Evolutionary conservation across 306 rosid species (phyloP).

Genomic region (Dalbergia cochinchinensis): DNA sequence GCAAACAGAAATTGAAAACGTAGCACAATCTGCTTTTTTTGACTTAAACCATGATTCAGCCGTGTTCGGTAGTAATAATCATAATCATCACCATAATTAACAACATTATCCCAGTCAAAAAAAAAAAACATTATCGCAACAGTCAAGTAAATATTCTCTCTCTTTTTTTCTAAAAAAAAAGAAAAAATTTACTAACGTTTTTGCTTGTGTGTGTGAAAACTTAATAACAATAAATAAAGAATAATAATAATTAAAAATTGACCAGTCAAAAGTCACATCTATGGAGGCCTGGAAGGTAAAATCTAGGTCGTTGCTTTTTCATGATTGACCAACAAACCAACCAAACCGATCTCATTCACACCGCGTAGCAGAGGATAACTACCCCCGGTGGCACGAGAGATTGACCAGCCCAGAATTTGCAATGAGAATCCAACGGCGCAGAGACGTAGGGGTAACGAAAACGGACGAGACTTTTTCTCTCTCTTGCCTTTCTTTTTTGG

Average conservation of each 20-base stretch:
- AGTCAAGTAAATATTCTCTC: neutral
- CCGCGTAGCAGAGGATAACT: constrained; percentile 34
- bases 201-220: neutral
- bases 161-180: neutral
- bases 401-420: constrained; percentile 54
- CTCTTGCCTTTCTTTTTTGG: neutral
- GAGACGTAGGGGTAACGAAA: constrained; percentile 53
- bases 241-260: constrained; percentile 26
- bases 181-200: neutral
- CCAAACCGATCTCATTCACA: constrained; percentile 7
- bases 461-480: constrained; percentile 50
- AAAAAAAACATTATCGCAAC: constrained; percentile 48
- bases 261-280: constrained; percentile 52
- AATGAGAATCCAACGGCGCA: constrained; percentile 47
- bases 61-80: constrained; percentile 45
- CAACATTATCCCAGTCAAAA: constrained; percentile 52
- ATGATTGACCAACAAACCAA: constrained; percentile 45
- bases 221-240: neutral
- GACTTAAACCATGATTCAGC: constrained; percentile 45
- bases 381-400: constrained; percentile 27
- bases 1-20: constrained; percentile 36
- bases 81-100: constrained; percentile 43
- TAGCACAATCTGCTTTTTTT: constrained; percentile 45
- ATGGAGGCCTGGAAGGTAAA: constrained; percentile 15
- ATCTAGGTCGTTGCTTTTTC: constrained; percentile 21